Conservation (phyloP, 2,329 filamentous ascomycete species). For the Colletotrichum sp. region DNA sequence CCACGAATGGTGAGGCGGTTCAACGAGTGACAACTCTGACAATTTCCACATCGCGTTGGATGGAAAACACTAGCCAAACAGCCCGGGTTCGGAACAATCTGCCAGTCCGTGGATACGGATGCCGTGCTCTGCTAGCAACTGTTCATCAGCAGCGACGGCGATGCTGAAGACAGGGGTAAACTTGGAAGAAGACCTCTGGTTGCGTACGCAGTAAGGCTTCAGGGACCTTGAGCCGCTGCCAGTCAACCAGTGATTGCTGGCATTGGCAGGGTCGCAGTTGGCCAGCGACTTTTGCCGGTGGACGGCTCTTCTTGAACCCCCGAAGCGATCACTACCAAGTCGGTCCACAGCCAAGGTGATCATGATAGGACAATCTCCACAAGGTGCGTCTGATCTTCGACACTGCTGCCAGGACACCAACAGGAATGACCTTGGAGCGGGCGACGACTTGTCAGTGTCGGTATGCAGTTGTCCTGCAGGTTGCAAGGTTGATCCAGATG, state of each 20-base stretch:
- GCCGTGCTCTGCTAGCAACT: not conserved
- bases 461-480: not conserved
- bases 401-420: not conserved
- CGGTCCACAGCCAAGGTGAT: not conserved
- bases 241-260: not conserved
- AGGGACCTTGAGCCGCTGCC: not conserved
- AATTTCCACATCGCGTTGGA: not conserved
- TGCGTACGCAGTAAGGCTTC: not conserved
- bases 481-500: constrained; percentile 10
- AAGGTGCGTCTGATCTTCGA: constrained; percentile 15
- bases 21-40: not conserved
- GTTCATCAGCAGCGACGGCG: not conserved
- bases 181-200: not conserved
- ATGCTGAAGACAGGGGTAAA: not conserved
- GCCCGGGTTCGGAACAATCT: not conserved
- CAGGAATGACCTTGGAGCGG: not conserved
- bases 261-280: not conserved
- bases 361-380: constrained; percentile 12
- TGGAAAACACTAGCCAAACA: constrained; percentile 7
- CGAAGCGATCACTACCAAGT: constrained; percentile 13
- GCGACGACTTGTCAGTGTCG: not conserved
- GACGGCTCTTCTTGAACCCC: not conserved
- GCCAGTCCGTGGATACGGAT: not conserved
- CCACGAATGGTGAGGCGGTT: not conserved
- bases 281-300: not conserved